Conservation (phyloP, 2,329 filamentous ascomycete species). For the Calonectria leucothoes region DNA sequence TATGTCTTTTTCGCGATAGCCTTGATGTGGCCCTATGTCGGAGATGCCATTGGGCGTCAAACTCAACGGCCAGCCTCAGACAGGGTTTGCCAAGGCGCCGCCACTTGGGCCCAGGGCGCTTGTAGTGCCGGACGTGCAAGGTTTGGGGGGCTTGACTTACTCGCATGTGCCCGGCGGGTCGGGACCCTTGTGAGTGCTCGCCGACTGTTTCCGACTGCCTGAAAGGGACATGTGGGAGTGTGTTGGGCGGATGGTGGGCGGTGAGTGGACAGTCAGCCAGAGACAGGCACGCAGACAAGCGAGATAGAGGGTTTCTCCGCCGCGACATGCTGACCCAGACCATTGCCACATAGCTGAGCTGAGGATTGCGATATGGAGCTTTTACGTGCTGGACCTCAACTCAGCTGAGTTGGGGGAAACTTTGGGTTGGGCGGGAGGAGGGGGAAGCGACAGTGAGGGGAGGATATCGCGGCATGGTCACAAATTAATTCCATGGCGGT, state of each 20-base stretch:
- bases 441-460: background rate
- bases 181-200: background rate
- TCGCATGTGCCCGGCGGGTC: constrained; percentile 1
- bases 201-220: background rate
- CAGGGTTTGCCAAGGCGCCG: constrained; percentile 2
- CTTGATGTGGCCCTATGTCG: constrained; percentile 1
- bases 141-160: constrained; percentile 5
- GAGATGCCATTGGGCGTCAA: constrained; percentile 13
- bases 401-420: background rate
- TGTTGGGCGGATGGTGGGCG: constrained; percentile 1
- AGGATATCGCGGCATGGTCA: background rate
- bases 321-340: background rate
- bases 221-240: constrained; percentile 2
- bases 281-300: constrained; percentile 1
- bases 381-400: background rate
- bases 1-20: background rate
- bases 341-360: constrained; percentile 2
- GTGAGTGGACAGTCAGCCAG: background rate
- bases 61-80: constrained; percentile 13
- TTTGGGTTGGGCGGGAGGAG: background rate
- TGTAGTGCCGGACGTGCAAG: background rate
- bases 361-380: constrained; percentile 5
- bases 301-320: background rate
- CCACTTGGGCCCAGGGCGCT: background rate
- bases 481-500: background rate